Conservation (phyloP, 202 grass and related monocot genomes). For the Schoenoplectus tabernaemontani region DNA sequence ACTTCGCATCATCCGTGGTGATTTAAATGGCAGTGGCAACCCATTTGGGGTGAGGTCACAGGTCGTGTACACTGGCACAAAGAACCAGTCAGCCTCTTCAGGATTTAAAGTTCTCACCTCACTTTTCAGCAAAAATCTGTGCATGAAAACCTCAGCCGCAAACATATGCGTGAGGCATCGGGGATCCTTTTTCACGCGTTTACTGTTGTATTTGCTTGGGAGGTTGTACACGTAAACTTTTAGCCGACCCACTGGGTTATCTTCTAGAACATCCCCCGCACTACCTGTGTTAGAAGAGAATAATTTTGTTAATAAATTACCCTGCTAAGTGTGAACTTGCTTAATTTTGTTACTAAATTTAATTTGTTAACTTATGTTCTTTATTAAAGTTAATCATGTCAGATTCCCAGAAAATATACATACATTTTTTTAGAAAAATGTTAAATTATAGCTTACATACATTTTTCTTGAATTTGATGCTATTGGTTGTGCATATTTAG, state of each 20-base stretch:
- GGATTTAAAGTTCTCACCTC: slow-evolving; percentile 55
- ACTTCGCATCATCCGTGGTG: slow-evolving; percentile 71
- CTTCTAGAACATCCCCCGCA: slow-evolving; percentile 52
- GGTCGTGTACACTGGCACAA: slow-evolving; percentile 64
- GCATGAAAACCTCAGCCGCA: slow-evolving; percentile 82
- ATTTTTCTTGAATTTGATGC: slow-evolving; percentile 5
- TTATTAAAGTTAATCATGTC: background rate
- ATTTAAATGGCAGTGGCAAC: slow-evolving; percentile 55
- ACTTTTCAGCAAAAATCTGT: slow-evolving; percentile 57
- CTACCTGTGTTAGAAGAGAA: slow-evolving; percentile 24
- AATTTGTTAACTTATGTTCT: background rate
- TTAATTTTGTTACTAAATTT: background rate
- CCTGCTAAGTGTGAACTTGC: background rate
- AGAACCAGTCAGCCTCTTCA: slow-evolving; percentile 73
- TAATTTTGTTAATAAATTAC: slow-evolving; percentile 1
- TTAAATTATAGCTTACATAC: background rate
- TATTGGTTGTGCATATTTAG: slow-evolving; percentile 2
- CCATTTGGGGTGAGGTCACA: slow-evolving; percentile 65
- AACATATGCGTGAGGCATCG: slow-evolving; percentile 77
- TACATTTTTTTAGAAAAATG: background rate
- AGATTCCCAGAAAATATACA: background rate
- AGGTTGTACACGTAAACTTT: slow-evolving; percentile 78
- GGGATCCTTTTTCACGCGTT: slow-evolving; percentile 50
- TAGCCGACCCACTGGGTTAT: slow-evolving; percentile 60
- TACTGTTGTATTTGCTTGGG: slow-evolving; percentile 65